These are phyloP conservation scores for Brassica nigra DNA, from an alignment of 345 rosid genomes.

Conservation along the genomic window DNA sequence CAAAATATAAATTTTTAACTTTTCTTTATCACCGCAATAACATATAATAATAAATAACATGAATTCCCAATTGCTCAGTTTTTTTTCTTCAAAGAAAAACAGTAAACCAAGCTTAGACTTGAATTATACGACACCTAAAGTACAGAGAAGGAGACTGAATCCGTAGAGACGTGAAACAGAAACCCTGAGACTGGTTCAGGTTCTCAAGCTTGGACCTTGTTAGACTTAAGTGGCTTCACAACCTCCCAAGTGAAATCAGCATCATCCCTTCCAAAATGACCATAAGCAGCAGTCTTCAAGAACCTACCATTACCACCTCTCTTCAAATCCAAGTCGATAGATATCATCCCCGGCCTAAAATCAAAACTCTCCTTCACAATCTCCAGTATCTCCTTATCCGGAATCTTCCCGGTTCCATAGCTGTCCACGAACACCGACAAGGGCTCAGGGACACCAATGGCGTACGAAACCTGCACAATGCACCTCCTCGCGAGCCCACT, in stretches of 20 bases:
- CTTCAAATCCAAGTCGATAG: conserved; percentile 45
- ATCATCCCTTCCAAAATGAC: conserved; percentile 47
- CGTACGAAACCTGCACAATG: conserved; percentile 45
- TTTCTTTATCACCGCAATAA: conserved; percentile 17
- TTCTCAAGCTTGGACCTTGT: conserved; percentile 42
- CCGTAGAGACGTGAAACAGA: background rate
- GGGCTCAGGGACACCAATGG: conserved; percentile 47
- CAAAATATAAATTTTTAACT: conserved; percentile 17
- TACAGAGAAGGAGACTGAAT: conserved; percentile 7
- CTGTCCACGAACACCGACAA: conserved; percentile 47
- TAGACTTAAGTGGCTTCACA: conserved; percentile 44
- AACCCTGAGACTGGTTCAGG: conserved; percentile 24
- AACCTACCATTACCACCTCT: conserved; percentile 50
- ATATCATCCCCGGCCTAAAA: conserved; percentile 46
- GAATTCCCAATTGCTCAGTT: background rate
- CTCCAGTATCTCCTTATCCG: conserved; percentile 45
- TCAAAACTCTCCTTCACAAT: conserved; percentile 45
- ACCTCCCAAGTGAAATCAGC: conserved; percentile 50
- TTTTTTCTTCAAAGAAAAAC: conserved; percentile 11
- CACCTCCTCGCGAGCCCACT: conserved; percentile 41
- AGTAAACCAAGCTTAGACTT: conserved; percentile 26
- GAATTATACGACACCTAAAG: conserved; percentile 8
- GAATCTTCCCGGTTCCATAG: conserved; percentile 41
- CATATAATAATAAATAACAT: background rate
- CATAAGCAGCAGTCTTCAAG: conserved; percentile 50